phyloP scores from a whole-genome alignment of 2,329 filamentous ascomycete species.

The Ramularia endophylla region DNA sequence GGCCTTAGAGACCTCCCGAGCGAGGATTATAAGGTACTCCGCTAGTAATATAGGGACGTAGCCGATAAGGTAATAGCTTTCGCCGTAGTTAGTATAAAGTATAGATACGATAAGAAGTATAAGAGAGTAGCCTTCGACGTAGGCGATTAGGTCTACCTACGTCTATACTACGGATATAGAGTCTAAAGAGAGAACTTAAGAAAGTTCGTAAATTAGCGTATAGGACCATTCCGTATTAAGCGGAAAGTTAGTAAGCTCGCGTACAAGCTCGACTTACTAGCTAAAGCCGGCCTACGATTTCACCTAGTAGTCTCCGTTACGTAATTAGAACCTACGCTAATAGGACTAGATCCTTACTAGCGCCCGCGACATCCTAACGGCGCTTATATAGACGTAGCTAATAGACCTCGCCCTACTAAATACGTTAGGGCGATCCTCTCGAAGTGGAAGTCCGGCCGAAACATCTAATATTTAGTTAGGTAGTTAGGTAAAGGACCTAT shows the following conservation, averaged over 20 bases:
- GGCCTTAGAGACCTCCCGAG: not conserved
- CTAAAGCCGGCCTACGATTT: not conserved
- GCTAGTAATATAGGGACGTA: not conserved
- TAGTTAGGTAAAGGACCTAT: not conserved
- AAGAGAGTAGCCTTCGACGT: not conserved
- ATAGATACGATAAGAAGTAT: slow-evolving; percentile 2
- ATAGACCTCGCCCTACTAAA: not conserved
- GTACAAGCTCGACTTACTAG: slow-evolving; percentile 4
- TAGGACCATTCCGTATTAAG: slow-evolving; percentile 2
- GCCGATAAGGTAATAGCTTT: slow-evolving; percentile 1
- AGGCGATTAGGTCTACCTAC: slow-evolving; percentile 1
- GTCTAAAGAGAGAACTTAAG: not conserved
- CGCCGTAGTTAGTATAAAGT: slow-evolving; percentile 1
- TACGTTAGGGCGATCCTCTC: slow-evolving; percentile 1
- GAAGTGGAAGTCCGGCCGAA: not conserved
- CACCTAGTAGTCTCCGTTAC: slow-evolving; percentile 5
- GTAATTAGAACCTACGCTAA: slow-evolving; percentile 1
- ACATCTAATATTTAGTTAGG: not conserved
- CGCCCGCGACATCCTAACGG: not conserved
- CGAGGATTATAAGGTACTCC: not conserved
- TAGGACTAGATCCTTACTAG: not conserved
- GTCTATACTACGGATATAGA: slow-evolving; percentile 2
- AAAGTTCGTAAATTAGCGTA: not conserved
- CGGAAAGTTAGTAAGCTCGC: slow-evolving; percentile 1
- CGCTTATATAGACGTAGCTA: not conserved